Percentiles rank a stretch among this genome's conserved stretches.
These are phyloP conservation scores for Cystobasidiaceae sp. DNA, from an alignment of 1,284 basidiomycete genomes.

Conservation along the genomic window DNA sequence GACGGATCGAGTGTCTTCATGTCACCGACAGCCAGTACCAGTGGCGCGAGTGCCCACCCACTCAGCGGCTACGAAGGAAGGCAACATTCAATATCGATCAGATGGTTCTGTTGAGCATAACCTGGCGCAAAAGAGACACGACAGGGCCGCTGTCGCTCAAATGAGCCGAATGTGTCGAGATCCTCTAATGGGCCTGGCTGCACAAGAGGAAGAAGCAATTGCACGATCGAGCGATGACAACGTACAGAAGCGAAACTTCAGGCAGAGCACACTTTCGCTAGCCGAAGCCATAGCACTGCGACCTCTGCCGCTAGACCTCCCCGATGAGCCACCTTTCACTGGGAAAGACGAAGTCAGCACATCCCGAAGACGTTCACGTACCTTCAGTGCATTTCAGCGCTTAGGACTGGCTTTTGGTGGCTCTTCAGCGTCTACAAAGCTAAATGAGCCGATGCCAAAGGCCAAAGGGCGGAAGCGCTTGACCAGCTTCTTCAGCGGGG, in stretches of 20 bases:
- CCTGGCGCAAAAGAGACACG: too few relatives aligned
- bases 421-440: too few relatives aligned
- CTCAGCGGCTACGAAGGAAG: too few relatives aligned
- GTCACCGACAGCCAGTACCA: too few relatives aligned
- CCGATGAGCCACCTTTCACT: not conserved
- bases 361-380: constrained; percentile 7
- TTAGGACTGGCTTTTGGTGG: constrained; percentile 2
- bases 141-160: too few relatives aligned
- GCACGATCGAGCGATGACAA: too few relatives aligned
- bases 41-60: too few relatives aligned
- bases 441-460: too few relatives aligned
- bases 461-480: constrained; percentile 2
- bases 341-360: not conserved
- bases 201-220: not conserved
- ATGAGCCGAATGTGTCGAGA: too few relatives aligned
- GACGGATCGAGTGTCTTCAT: too few relatives aligned
- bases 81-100: too few relatives aligned
- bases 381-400: not conserved
- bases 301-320: not conserved
- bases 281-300: constrained; percentile 6
- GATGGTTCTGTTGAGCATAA: too few relatives aligned
- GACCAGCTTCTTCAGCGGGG: constrained; percentile 11
- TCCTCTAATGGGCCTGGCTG: not conserved
- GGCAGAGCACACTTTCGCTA: not conserved
- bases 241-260: not conserved